phyloP scores from a whole-genome alignment of 768 basidiomycete genomes.

The Kwoniella heveanensis region DNA sequence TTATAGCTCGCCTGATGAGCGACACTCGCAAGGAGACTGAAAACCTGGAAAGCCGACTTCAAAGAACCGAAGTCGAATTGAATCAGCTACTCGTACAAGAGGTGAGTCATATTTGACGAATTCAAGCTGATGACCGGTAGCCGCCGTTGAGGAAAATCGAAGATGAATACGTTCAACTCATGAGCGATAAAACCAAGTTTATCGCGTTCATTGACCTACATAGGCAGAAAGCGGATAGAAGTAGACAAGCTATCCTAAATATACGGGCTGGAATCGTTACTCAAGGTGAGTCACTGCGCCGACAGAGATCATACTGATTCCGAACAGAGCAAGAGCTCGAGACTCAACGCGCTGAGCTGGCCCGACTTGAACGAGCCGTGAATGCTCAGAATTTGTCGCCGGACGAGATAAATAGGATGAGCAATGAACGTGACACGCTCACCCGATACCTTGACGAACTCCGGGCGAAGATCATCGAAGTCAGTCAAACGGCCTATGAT shows the following conservation, averaged over 20 bases:
- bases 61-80: constrained; percentile 31
- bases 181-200: constrained; percentile 62
- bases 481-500: constrained; percentile 70
- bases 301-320: not conserved
- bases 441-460: constrained; percentile 56
- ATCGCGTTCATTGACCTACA: constrained; percentile 49
- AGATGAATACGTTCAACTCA: constrained; percentile 63
- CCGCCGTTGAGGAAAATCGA: constrained; percentile 54
- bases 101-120: constrained; percentile 32
- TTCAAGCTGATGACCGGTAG: constrained; percentile 24
- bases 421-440: constrained; percentile 79
- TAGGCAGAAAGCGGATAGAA: constrained; percentile 65
- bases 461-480: constrained; percentile 72
- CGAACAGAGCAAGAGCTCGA: constrained; percentile 59
- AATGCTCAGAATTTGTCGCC: constrained; percentile 85
- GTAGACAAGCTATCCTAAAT: constrained; percentile 65
- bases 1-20: constrained; percentile 39
- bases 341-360: constrained; percentile 67
- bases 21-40: constrained; percentile 35
- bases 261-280: constrained; percentile 56
- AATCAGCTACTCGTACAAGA: constrained; percentile 48
- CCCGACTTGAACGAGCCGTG: constrained; percentile 67
- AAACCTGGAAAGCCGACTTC: constrained; percentile 32
- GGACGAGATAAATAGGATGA: constrained; percentile 90
- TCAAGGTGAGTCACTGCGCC: constrained; percentile 32